A percentile compares a stretch with the other conserved stretches of the same genome.
Conservation (phyloP, 768 basidiomycete genomes). For the Lyophyllum shimeji region DNA sequence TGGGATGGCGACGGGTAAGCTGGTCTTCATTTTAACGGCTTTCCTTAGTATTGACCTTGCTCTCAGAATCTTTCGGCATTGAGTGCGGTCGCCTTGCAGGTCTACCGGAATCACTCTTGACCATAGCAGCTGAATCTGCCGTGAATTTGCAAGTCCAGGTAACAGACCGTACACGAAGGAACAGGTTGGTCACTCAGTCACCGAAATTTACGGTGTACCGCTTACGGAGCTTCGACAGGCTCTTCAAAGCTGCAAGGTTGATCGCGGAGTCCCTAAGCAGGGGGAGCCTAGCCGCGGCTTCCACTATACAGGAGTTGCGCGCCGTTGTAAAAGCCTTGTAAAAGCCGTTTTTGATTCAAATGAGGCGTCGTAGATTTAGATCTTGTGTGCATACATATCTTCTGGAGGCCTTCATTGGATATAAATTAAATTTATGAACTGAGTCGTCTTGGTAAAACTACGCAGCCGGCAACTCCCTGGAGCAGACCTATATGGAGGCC, state of each 20-base stretch:
- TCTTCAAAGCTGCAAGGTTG: conserved; percentile 12
- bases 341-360: conserved; percentile 11
- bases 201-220: neutral
- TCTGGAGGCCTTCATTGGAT: neutral
- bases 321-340: conserved; percentile 11
- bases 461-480: neutral
- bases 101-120: conserved; percentile 69
- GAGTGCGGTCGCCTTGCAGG: conserved; percentile 91
- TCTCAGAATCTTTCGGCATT: conserved; percentile 79
- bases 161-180: conserved; percentile 46
- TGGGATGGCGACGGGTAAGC: conserved; percentile 63
- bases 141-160: conserved; percentile 54
- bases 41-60: neutral
- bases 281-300: neutral
- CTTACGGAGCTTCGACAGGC: neutral
- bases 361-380: conserved; percentile 4
- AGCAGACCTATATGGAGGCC: neutral
- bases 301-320: conserved; percentile 12
- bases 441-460: neutral
- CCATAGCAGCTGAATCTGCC: conserved; percentile 56
- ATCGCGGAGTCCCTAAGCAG: conserved; percentile 7
- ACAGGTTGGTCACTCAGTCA: conserved; percentile 38
- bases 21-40: neutral
- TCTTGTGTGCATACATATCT: neutral
- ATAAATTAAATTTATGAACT: neutral